Conservation (phyloP, 2,329 filamentous ascomycete species). For the Cyphellophora attinorum region DNA sequence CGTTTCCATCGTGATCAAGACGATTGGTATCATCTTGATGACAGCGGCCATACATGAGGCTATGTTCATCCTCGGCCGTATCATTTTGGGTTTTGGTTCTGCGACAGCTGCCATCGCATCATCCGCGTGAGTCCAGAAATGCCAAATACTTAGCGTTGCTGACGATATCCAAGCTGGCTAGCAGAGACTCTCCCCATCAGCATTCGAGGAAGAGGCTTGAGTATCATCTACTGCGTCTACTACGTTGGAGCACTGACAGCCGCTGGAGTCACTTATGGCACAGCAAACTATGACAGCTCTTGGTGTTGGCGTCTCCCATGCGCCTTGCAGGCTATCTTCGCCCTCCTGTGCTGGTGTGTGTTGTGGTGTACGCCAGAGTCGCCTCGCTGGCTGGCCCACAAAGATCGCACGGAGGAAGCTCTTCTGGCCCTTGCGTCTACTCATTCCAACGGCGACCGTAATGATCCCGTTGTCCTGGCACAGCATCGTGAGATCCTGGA, state of each 20-base stretch:
- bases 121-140: neutral
- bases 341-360: constrained; percentile 34
- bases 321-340: constrained; percentile 41
- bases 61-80: constrained; percentile 50
- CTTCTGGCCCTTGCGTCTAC: constrained; percentile 32
- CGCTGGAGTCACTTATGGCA: constrained; percentile 11
- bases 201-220: constrained; percentile 6
- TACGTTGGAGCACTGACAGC: constrained; percentile 10
- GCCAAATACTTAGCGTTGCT: too few relatives aligned
- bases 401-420: constrained; percentile 33
- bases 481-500: constrained; percentile 39
- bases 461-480: constrained; percentile 28
- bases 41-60: constrained; percentile 50
- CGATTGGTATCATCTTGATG: constrained; percentile 47
- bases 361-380: constrained; percentile 49
- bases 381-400: constrained; percentile 46
- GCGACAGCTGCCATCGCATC: constrained; percentile 46
- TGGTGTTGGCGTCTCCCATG: constrained; percentile 48
- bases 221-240: constrained; percentile 10
- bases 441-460: constrained; percentile 34
- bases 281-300: constrained; percentile 7
- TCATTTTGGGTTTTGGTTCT: constrained; percentile 49
- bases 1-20: too few relatives aligned
- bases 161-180: constrained; percentile 7
- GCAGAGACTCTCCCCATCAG: constrained; percentile 11